A percentile compares a stretch with the other conserved stretches of the same genome.
phyloP scores from a whole-genome alignment of 2,329 filamentous ascomycete species.

The Cercospora sp. region DNA sequence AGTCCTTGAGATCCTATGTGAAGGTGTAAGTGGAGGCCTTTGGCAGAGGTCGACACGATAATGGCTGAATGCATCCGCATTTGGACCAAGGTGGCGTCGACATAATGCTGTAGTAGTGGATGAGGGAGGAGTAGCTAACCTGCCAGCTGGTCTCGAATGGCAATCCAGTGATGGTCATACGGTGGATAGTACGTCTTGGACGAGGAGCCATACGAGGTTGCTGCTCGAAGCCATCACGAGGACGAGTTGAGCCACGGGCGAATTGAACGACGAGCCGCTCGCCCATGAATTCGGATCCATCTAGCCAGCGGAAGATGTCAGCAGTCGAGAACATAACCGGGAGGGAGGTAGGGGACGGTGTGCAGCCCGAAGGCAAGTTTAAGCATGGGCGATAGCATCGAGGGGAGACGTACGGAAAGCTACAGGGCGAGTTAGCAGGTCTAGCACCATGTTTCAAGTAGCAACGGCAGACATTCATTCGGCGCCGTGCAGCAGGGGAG shows the following conservation, averaged over 20 bases:
- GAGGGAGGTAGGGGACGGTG: constrained; percentile 11
- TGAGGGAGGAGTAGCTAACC: constrained; percentile 66
- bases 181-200: constrained; percentile 88
- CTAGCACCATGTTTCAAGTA: constrained; percentile 22
- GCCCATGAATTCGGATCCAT: constrained; percentile 97
- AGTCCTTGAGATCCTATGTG: constrained; percentile 97
- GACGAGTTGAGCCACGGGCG: constrained; percentile 76
- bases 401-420: constrained; percentile 55
- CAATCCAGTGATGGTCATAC: constrained; percentile 97
- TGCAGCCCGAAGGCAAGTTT: constrained; percentile 22
- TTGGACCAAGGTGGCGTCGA: not conserved
- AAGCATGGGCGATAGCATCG: constrained; percentile 13
- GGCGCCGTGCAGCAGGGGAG: constrained; percentile 19
- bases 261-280: constrained; percentile 98
- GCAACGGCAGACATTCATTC: constrained; percentile 16
- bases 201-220: constrained; percentile 70
- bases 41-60: not conserved
- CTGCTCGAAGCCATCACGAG: constrained; percentile 62
- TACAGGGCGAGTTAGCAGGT: constrained; percentile 36
- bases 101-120: constrained; percentile 19
- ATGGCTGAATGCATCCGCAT: not conserved
- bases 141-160: constrained; percentile 99
- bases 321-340: constrained; percentile 32
- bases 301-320: constrained; percentile 52
- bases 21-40: constrained; percentile 28